Conservation (phyloP, 345 rosid genomes). For the Citrus hindsii region DNA sequence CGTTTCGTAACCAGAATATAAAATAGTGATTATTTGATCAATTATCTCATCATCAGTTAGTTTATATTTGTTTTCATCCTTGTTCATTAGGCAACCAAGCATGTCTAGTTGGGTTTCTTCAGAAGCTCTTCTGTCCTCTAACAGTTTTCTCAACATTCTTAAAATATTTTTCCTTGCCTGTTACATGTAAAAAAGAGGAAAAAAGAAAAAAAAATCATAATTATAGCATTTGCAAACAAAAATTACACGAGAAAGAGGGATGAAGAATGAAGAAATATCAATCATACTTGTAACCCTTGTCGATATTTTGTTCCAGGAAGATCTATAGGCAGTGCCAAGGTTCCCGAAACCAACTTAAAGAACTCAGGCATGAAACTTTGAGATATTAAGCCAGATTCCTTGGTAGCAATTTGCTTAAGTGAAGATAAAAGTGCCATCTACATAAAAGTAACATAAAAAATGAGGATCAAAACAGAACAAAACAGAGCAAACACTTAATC, state of each 20-base stretch:
- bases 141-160: conserved; percentile 43
- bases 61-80: conserved; percentile 41
- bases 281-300: conserved; percentile 52
- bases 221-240: neutral
- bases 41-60: conserved; percentile 60
- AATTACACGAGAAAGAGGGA: neutral
- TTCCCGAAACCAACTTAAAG: conserved; percentile 72
- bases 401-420: conserved; percentile 55
- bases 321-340: conserved; percentile 74
- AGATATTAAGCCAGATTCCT: conserved; percentile 35
- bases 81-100: conserved; percentile 65
- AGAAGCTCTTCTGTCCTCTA: conserved; percentile 53
- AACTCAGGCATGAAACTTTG: conserved; percentile 59
- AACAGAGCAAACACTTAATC: neutral
- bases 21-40: conserved; percentile 78
- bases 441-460: neutral
- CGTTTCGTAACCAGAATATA: conserved; percentile 83
- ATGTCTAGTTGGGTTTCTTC: conserved; percentile 49
- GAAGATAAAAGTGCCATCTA: conserved; percentile 84
- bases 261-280: neutral
- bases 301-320: conserved; percentile 65
- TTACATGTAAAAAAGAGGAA: neutral
- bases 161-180: conserved; percentile 69
- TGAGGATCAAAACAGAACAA: conserved; percentile 3
- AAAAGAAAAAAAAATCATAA: neutral